Evolutionary conservation across 768 basidiomycete genomes (phyloP), one percentile per base, ranked within the genome.

Genomic region (Collybia sp.): DNA sequence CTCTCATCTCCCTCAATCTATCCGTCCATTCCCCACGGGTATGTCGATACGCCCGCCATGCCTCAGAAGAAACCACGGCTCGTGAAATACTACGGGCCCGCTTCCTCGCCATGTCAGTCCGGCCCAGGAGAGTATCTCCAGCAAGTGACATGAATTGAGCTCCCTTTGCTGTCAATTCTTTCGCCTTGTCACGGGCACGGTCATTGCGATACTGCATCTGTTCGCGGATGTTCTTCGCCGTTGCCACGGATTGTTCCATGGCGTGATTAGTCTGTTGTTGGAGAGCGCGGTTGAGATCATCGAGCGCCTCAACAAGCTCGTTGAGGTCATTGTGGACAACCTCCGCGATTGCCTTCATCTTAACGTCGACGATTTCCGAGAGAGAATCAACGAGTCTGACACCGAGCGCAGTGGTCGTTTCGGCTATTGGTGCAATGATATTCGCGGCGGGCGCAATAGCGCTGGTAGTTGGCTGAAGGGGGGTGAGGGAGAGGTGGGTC

Each of bases 231-330:
- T 64, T 62, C 39, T 65, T 65, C 5, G 71, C 73, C 40, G 63
- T 77, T 55, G 67, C 75, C 66, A 71, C 71, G 13, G 77, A 77
- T 36, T 75, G 69, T 40, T 70, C 63, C 34, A 82, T 61, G 43
- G 76, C 61, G 17, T 53, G 53, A 31, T 70, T 61, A 11, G 75
- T 76, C 48, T 83, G 80, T 42, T 65, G 67, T 10, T 69, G 70
- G 43, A 84, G 73, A 36, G 72, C 73, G 30, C 61, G 64, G 48
- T 75, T 63, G 31, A 85, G 69, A 0, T 72, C 77, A 51, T 85
- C 83, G 25, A 85, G 67, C 3, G 79, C 80, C 18, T 76, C 75
- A 30, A 77, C 58, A 15, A 85, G 65, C 51, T 83, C 82, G 16
- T 72, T 67, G 42, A 82, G 59, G 46, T 85, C 83, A 43, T 65